Base-by-base conservation (phyloP, 257 asterid genomes). In the Solanum neorickii region DNA sequence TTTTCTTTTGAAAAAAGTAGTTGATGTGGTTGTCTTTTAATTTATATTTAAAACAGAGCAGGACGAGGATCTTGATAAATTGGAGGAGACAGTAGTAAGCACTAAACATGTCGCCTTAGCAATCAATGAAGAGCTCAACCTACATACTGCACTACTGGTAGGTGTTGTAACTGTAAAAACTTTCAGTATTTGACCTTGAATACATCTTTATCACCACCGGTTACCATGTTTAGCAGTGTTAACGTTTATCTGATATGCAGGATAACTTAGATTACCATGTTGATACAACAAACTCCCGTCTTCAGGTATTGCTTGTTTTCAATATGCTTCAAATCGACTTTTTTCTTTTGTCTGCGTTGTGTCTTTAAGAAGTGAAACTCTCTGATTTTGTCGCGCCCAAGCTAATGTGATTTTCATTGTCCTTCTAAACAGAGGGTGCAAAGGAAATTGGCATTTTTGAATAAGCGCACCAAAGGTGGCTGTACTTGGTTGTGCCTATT, bases 31-130 rank as follows among this genome's bases (percentile, higher is more conserved):
- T 72, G 86, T 31, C 62, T 82, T 44, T 82, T 31, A n/a, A 31
- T 44, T 82, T 82, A 7, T 29, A 46, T 37, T 69, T 46, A 0
- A 8, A 65, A 87, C 89, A 87, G 87, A 87, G 66, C 89, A 87
- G 85, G 87, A 87, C 18, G 84, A 69, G 25, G 89, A 83, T 47
- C 89, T 87, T 72, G 85, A 74, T 41, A 83, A 87, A n/a, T 83
- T 87, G 82, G 89, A 87, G 83, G 87, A 41, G 84, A 87, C 85
- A 27, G 87, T 87, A 47, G 44, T 68, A 41, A 87, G 89, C 49
- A 87, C 89, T 18, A 87, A 87, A 62, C 87, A 87, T 83, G 85
- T 87, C 3, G 89, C 89, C 6, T 70, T 87, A 73, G 87, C 89
- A 16, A 83, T 87, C 73, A 87, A 83, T 37, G 89, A 87, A 70